Conservation (phyloP, 1,284 basidiomycete species). For the Apiotrichum gamsii region DNA sequence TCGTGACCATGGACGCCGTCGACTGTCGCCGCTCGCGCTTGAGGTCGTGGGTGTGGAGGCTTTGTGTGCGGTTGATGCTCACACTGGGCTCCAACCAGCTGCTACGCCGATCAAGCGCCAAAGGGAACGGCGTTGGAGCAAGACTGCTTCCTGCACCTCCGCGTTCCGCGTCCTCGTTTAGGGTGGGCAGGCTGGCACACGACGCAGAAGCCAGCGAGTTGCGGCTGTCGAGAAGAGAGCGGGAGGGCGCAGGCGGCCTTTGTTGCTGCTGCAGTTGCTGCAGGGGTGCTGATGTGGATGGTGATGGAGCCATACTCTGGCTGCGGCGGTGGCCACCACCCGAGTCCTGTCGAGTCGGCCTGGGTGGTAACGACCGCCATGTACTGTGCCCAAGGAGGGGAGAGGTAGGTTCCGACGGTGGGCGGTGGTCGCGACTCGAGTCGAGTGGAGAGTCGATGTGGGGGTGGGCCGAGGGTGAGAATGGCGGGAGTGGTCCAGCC, state of each 20-base stretch:
- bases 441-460: constrained; percentile 9
- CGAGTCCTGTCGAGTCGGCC: background rate
- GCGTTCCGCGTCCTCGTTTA: constrained; percentile 4
- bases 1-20: too few species aligned
- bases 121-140: too few species aligned
- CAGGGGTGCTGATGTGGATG: background rate
- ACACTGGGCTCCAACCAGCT: too few species aligned
- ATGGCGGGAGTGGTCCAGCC: constrained; percentile 1
- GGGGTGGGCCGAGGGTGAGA: constrained; percentile 2
- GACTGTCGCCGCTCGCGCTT: too few species aligned
- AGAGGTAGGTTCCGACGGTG: background rate
- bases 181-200: constrained; percentile 1
- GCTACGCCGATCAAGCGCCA: too few species aligned
- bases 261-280: too few species aligned
- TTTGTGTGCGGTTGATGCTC: too few species aligned
- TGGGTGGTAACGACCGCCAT: background rate
- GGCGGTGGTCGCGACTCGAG: background rate
- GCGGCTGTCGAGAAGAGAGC: background rate
- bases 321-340: background rate
- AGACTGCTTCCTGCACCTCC: too few species aligned
- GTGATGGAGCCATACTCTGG: background rate
- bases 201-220: background rate
- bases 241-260: background rate
- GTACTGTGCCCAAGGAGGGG: background rate
- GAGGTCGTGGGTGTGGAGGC: too few species aligned